Evolutionary conservation across 805 yeast genomes (phyloP), one percentile per base, ranked within the genome.

Genomic region (Naumovozyma castellii): DNA sequence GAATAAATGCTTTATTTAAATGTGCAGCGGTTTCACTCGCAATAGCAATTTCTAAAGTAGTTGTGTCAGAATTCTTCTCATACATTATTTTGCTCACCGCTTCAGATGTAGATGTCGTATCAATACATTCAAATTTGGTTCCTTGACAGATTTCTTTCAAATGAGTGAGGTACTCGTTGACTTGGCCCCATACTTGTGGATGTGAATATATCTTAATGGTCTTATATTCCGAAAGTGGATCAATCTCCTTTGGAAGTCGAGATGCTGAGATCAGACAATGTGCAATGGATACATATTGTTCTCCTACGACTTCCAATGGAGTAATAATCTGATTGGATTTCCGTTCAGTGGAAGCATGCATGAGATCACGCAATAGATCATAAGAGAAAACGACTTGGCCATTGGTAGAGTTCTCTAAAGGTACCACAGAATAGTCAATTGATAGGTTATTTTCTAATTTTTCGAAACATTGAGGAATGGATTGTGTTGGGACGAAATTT

Each of bases 141-240:
- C 38, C 32, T 13, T 64, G 61, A 30, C 65, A 59, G 35, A 53
- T 54, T 12, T 56, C 40, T 32, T 54, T 43, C 54, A 66, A 45
- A 46, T 43, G 38, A 12, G 65, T 54, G 32, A 83, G 56, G 65
- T 84, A 92, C 17, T 65, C 57, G 2, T 71, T 65, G 37, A 84
- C 80, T 57, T 90, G 98, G 8, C 96, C 94, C 98, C 98, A 90
- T 0, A 88, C 98, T 59, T 90, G 98, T 2, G 98, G 97, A 61
- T 90, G 98, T 3, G 96, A 84, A 63, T 84, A 84, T 15, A 90
- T 72, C 25, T 69, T 73, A 38, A 87, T 71, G 12, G 68, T 57
- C 13, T 71, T 57, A 18, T 43, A 50, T 12, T 41, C 37, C 1
- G 32, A n/a, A 8, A 45, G 12, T 13, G 22, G 22, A 14, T 34